Base-by-base conservation (phyloP, 768 basidiomycete species). In the Tylopilus vinaceipallidus region DNA sequence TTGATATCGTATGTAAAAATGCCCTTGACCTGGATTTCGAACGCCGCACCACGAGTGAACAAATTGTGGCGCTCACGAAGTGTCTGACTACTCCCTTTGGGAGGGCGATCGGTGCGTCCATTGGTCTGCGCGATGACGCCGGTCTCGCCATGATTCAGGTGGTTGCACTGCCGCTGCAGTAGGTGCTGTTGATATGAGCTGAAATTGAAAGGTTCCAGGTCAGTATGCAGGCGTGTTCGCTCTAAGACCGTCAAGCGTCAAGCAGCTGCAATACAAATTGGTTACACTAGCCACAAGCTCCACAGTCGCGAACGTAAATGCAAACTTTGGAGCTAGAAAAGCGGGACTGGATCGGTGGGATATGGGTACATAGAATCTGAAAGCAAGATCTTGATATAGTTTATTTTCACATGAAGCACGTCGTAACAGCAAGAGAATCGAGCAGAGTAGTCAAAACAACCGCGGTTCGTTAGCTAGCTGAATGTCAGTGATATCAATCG, bases 401-500 rank as follows among this genome's bases (percentile, higher is more conserved):
- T 42, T 39, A 37, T 4, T 27, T 22, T 27, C 20, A 16, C 29
- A 39, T 12, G 27, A 23, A 42, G 17, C 2, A 4, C 11, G 12
- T 7, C 23, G 4, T n/a, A 17, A 23, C 11, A n/a, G 9, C 20
- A 27, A n/a, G 17, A 16, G n/a, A 26, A 35, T 33, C 2, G 19
- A 49, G 33, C 4, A 57, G 24, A 45, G 10, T 32, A 36, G 32
- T 43, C 22, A 35, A 27, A 40, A 20, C 22, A 20, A 6, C 7
- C 27, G 24, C 26, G 12, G 30, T 39, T 43, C 26, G 29, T 42
- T 37, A 32, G 19, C 27, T 33, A 56, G 24, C 39, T 38, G 49
- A 33, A 45, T 50, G 37, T 45, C 26, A 45, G 43, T 45, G 54
- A 53, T 57, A 55, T 60, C 48, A 19, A 42, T 30, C 42, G 17